A percentile compares a stretch with the other conserved stretches of the same genome.
phyloP scores from a whole-genome alignment of 768 basidiomycete genomes.

The Macrolepiota dolichaula region DNA sequence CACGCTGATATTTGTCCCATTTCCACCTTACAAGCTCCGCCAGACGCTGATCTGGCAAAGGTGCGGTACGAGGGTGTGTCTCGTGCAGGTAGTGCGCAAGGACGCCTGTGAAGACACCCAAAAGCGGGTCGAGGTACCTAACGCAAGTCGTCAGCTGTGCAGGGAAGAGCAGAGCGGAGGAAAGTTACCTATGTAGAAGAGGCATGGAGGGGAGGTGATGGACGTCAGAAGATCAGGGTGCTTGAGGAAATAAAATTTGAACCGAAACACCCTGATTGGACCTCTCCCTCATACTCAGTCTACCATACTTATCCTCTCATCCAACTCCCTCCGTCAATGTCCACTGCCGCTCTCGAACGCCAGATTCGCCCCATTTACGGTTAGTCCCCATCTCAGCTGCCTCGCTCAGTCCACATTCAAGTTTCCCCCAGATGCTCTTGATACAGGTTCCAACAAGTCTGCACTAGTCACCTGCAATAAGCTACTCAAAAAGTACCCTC shows the following conservation, averaged over 20 bases:
- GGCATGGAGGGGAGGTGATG: constrained; percentile 17
- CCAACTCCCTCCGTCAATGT: constrained; percentile 21
- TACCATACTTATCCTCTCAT: constrained; percentile 3
- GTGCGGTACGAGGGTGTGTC: constrained; percentile 70
- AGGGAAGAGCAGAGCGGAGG: constrained; percentile 1
- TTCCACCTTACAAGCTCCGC: constrained; percentile 63
- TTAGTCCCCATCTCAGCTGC: constrained; percentile 26
- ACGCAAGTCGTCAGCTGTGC: constrained; percentile 7
- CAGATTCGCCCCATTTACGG: constrained; percentile 87
- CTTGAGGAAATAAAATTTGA: constrained; percentile 7
- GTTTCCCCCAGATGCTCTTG: constrained; percentile 64
- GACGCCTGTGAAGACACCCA: constrained; percentile 76
- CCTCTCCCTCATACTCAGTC: constrained; percentile 2
- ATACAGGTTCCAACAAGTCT: constrained; percentile 83
- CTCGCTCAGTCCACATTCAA: background rate
- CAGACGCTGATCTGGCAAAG: constrained; percentile 54
- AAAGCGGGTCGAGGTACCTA: constrained; percentile 66
- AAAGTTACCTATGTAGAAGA: constrained; percentile 49
- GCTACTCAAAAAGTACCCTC: constrained; percentile 81
- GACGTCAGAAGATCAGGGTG: constrained; percentile 9
- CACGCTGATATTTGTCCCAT: constrained; percentile 43
- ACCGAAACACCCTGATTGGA: constrained; percentile 7
- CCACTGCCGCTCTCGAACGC: constrained; percentile 67
- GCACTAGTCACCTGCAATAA: constrained; percentile 86
- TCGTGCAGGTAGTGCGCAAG: constrained; percentile 81